Evolutionary conservation across 768 basidiomycete species (phyloP).

Genomic region (Amanita phalloides): DNA sequence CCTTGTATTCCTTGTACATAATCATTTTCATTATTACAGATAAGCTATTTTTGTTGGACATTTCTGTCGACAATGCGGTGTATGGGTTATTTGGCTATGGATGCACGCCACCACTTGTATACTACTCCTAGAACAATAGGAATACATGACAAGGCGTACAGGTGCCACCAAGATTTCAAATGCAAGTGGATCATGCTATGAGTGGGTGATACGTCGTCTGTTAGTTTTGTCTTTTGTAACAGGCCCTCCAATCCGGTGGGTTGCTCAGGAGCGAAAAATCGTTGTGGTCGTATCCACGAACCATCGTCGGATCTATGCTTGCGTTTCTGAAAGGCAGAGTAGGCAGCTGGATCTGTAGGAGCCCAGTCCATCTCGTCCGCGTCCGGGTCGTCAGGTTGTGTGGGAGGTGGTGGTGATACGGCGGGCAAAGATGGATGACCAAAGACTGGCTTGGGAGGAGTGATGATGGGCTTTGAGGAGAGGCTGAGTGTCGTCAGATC

Average conservation of each 20-base stretch:
- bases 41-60: background rate
- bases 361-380: slow-evolving; percentile 51
- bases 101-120: background rate
- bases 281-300: slow-evolving; percentile 55
- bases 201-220: slow-evolving; percentile 22
- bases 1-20: background rate
- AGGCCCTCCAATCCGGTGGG: slow-evolving; percentile 69
- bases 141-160: slow-evolving; percentile 1
- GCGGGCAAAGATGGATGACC: slow-evolving; percentile 52
- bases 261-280: slow-evolving; percentile 69
- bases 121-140: background rate
- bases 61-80: background rate
- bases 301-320: slow-evolving; percentile 25
- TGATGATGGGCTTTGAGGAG: slow-evolving; percentile 51
- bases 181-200: background rate
- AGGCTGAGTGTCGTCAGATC: slow-evolving; percentile 54
- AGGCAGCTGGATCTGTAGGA: slow-evolving; percentile 33
- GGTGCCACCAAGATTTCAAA: background rate
- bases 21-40: background rate
- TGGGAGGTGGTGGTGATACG: slow-evolving; percentile 12
- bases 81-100: background rate
- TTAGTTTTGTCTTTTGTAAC: slow-evolving; percentile 49
- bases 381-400: slow-evolving; percentile 23
- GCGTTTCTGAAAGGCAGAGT: slow-evolving; percentile 9
- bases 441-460: slow-evolving; percentile 45